These are phyloP conservation scores for Microdochium nivale DNA, from an alignment of 2,329 filamentous ascomycete species.

Conservation along the genomic window DNA sequence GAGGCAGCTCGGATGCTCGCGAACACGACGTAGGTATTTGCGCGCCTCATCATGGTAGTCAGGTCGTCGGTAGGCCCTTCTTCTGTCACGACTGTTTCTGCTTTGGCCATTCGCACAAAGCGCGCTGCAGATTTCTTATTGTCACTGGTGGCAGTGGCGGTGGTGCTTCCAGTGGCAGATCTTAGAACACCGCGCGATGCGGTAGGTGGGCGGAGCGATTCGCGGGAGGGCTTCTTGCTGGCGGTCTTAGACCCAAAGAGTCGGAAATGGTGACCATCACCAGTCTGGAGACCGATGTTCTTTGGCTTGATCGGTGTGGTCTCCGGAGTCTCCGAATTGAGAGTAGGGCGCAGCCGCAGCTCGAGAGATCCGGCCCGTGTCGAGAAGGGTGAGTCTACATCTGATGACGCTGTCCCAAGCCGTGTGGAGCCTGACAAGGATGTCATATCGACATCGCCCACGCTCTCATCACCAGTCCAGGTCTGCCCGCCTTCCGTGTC, in stretches of 20 bases:
- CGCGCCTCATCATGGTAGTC: constrained; percentile 91
- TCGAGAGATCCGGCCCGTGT: constrained; percentile 69
- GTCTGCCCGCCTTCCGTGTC: constrained; percentile 42
- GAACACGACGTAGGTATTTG: constrained; percentile 96
- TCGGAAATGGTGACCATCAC: constrained; percentile 41
- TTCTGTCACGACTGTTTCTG: constrained; percentile 42
- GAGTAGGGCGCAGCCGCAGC: constrained; percentile 72
- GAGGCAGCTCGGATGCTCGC: constrained; percentile 92
- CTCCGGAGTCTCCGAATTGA: constrained; percentile 47
- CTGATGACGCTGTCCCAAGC: constrained; percentile 26
- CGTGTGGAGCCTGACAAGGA: constrained; percentile 29
- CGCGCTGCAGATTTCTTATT: constrained; percentile 37
- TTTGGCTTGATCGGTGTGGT: constrained; percentile 31
- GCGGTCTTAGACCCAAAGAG: constrained; percentile 40
- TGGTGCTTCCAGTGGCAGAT: constrained; percentile 26
- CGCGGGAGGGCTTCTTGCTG: constrained; percentile 45
- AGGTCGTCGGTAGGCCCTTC: constrained; percentile 70
- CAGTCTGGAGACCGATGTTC: constrained; percentile 38
- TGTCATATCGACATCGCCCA: constrained; percentile 35
- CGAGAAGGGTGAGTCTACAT: constrained; percentile 44
- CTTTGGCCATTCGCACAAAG: constrained; percentile 46
- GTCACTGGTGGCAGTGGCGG: constrained; percentile 26
- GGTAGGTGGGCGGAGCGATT: constrained; percentile 39
- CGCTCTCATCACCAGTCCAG: constrained; percentile 35
- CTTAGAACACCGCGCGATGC: constrained; percentile 35